phyloP scores from a whole-genome alignment of 2,329 filamentous ascomycete species.

The Boeremia lycopersici region DNA sequence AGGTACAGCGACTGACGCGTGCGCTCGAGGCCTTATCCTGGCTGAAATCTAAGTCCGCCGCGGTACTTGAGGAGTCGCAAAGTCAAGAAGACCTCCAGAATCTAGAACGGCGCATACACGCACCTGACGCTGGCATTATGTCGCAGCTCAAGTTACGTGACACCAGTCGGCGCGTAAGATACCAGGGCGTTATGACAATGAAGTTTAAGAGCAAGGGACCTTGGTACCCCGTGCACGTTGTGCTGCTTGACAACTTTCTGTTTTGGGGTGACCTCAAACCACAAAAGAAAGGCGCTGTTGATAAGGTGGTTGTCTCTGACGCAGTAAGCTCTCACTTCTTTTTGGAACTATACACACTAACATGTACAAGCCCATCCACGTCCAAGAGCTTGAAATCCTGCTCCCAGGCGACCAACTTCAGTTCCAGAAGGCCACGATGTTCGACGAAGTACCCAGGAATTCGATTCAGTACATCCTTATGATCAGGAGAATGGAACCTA shows the following conservation, averaged over 20 bases:
- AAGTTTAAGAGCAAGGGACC: constrained; percentile 37
- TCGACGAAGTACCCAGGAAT: constrained; percentile 36
- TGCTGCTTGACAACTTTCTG: constrained; percentile 39
- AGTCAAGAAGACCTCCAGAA: constrained; percentile 31
- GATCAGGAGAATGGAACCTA: constrained; percentile 19
- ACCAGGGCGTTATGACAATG: constrained; percentile 36
- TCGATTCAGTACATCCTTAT: constrained; percentile 30
- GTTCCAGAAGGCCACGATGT: constrained; percentile 31
- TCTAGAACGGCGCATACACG: constrained; percentile 32
- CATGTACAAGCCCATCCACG: constrained; percentile 22
- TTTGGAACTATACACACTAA: constrained; percentile 1
- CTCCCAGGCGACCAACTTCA: constrained; percentile 23
- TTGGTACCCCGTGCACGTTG: constrained; percentile 38
- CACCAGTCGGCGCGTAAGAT: constrained; percentile 22
- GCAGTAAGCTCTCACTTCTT: constrained; percentile 14
- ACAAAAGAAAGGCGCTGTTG: constrained; percentile 19
- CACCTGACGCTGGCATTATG: constrained; percentile 20
- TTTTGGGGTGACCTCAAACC: constrained; percentile 39
- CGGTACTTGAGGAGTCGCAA: constrained; percentile 23
- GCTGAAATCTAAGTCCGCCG: constrained; percentile 17
- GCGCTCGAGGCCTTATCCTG: constrained; percentile 22
- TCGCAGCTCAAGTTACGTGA: constrained; percentile 26
- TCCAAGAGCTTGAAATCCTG: constrained; percentile 20
- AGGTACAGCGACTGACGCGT: constrained; percentile 17
- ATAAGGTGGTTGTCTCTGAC: constrained; percentile 27